Base-by-base conservation (phyloP, 2,329 filamentous ascomycete genomes). In the Aspergillus neoniger region DNA sequence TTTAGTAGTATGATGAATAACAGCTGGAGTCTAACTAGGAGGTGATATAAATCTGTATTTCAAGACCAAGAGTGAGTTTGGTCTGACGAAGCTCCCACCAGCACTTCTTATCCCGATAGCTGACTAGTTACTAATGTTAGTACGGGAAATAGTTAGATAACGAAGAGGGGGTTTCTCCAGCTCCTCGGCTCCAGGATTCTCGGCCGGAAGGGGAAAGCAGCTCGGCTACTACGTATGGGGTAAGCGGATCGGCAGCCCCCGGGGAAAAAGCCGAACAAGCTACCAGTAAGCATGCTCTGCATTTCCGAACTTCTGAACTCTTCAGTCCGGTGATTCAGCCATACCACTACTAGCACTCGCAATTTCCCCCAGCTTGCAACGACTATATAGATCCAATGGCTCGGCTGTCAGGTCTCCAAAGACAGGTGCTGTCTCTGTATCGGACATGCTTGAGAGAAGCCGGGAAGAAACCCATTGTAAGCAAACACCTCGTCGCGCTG, bases 381-480 rank as follows among this genome's bases (percentile, higher is more conserved):
- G 5, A 17, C 30, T 23, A 19, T 21, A 54, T 38, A 44, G 55
- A 59, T 15, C 23, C 56, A 58, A 76, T 75, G 72, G 69, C 72
- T 36, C 67, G 87, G 69, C 81, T 93, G 25, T 96, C 93, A 7
- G 95, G 95, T 38, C 82, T 98, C n/a, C 94, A 98, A 74, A 89
- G 86, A 70, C 92, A 96, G 71, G 94, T 97, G 3, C 77, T 98
- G 55, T 83, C 87, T 36, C 85, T 99, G 14, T 99, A 98, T 75
- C 88, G 94, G 60, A 86, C 87, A 72, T 98, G 94, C 70, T 81
- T 99, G 25, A 86, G 93, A 61, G 91, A 91, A 71, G 88, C 89
- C 61, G 86, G 89, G 62, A 88, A 88, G 71, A 98, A 99, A 76
- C 92, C 93, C 53, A 74, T 79, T 69, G 91, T 94, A 75, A 69